Evolutionary conservation across 2,329 filamentous ascomycete genomes (phyloP).

Genomic region (Aspergillus sp.): DNA sequence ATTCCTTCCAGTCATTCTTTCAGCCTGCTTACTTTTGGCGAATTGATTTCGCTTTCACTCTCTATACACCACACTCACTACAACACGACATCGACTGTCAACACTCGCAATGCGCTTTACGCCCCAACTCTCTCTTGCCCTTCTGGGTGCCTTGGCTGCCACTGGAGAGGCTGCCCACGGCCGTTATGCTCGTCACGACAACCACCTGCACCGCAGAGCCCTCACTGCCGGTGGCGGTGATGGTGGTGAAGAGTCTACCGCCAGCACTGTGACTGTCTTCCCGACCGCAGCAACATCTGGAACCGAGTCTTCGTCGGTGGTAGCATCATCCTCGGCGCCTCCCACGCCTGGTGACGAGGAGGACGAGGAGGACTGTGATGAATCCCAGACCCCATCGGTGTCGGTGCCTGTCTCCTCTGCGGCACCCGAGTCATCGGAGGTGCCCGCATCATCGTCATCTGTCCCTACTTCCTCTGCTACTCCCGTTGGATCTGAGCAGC

Average conservation of each 20-base stretch:
- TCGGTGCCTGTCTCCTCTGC: neutral
- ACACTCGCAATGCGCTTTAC: slow-evolving; percentile 35
- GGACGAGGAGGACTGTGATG: too few relatives aligned
- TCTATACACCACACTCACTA: slow-evolving; percentile 7
- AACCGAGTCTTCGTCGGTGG: neutral
- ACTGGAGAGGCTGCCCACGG: slow-evolving; percentile 34
- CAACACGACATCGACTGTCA: slow-evolving; percentile 25
- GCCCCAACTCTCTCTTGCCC: slow-evolving; percentile 35
- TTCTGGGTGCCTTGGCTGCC: slow-evolving; percentile 37
- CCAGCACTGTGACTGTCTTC: slow-evolving; percentile 21
- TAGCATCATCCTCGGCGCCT: too few relatives aligned
- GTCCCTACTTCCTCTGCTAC: too few relatives aligned
- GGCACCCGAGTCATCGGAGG: too few relatives aligned
- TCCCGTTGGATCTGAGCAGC: too few relatives aligned
- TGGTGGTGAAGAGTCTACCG: slow-evolving; percentile 9
- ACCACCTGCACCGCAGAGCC: slow-evolving; percentile 21
- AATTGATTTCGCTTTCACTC: slow-evolving; percentile 37
- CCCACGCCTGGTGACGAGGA: too few relatives aligned
- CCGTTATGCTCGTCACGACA: slow-evolving; percentile 25
- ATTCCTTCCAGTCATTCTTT: slow-evolving; percentile 14
- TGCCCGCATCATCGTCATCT: too few relatives aligned
- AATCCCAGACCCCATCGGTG: neutral
- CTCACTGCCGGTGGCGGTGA: slow-evolving; percentile 3
- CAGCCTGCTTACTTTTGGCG: slow-evolving; percentile 18
- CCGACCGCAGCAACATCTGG: neutral